phyloP scores from a whole-genome alignment of 495 filamentous ascomycete genomes.

The Neurospora hispaniola region DNA sequence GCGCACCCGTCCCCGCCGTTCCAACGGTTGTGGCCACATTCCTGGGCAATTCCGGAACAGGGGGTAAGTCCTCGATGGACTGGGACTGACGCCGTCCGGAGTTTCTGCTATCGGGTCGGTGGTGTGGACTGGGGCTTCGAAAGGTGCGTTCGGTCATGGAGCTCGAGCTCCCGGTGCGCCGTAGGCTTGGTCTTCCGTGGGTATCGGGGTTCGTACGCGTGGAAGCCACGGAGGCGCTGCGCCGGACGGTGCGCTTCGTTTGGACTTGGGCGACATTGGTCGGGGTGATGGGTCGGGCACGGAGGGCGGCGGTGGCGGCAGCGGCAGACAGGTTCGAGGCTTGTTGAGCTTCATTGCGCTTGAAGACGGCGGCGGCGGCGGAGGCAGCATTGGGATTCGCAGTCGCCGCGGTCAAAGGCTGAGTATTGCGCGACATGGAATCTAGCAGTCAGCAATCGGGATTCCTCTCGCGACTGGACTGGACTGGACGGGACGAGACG shows the following conservation, averaged over 20 bases:
- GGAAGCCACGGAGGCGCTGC: conserved; percentile 60
- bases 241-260: conserved; percentile 73
- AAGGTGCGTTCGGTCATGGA: conserved; percentile 86
- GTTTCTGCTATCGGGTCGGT: conserved; percentile 34
- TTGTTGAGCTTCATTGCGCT: conserved; percentile 38
- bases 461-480: conserved; percentile 2
- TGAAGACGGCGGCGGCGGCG: conserved; percentile 73
- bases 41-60: conserved; percentile 61
- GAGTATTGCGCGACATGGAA: conserved; percentile 6
- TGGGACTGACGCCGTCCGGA: conserved; percentile 20
- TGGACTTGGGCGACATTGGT: conserved; percentile 69
- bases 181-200: conserved; percentile 38
- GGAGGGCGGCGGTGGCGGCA: conserved; percentile 74
- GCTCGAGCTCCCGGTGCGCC: conserved; percentile 55
- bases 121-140: conserved; percentile 56
- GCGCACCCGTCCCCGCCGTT: neutral
- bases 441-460: conserved; percentile 8
- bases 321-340: conserved; percentile 59
- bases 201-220: conserved; percentile 37
- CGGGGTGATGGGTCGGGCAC: conserved; percentile 63
- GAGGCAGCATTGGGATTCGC: conserved; percentile 61
- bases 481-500: neutral
- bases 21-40: conserved; percentile 21
- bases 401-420: conserved; percentile 50
- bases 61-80: conserved; percentile 43